A percentile compares a stretch with the other conserved stretches of the same genome.
Conservation (phyloP, 495 filamentous ascomycete genomes). For the Daldinia concentrica region DNA sequence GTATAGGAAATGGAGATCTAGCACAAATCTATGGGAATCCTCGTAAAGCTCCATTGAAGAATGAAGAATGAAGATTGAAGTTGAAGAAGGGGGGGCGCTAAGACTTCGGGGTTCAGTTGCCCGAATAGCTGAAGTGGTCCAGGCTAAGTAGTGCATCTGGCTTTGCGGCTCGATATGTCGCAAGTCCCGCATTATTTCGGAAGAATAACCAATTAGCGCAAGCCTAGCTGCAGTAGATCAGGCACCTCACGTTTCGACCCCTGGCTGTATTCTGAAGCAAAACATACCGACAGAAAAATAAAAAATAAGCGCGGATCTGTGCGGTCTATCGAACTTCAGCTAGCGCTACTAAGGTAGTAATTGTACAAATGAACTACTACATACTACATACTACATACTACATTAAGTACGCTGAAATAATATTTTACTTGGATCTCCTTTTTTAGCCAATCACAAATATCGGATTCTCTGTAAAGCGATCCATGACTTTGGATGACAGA, state of each 20-base stretch:
- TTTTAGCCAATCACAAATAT: no score
- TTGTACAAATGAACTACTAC: no score
- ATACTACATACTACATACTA: not conserved
- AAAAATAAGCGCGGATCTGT: constrained; percentile 43
- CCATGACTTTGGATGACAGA: constrained; percentile 33
- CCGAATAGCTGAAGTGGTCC: constrained; percentile 32
- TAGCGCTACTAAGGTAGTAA: constrained; percentile 16
- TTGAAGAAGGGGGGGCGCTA: constrained; percentile 33
- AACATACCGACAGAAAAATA: constrained; percentile 34
- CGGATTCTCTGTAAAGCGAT: no score
- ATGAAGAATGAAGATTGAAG: constrained; percentile 7
- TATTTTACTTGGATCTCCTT: not conserved
- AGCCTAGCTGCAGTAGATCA: constrained; percentile 30
- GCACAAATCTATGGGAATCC: not conserved
- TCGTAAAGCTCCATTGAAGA: constrained; percentile 22
- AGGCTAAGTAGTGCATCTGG: constrained; percentile 27
- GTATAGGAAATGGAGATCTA: constrained; percentile 2
- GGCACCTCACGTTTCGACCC: constrained; percentile 41
- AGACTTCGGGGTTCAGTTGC: constrained; percentile 35
- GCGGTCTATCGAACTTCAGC: constrained; percentile 11
- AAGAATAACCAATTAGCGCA: constrained; percentile 20
- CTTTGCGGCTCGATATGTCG: constrained; percentile 46
- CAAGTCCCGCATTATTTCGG: constrained; percentile 30
- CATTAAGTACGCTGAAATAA: not conserved
- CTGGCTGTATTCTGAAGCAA: constrained; percentile 41